Evolutionary conservation across 2,329 filamentous ascomycete genomes (phyloP).

Genomic region (Coniochaeta ligniaria): DNA sequence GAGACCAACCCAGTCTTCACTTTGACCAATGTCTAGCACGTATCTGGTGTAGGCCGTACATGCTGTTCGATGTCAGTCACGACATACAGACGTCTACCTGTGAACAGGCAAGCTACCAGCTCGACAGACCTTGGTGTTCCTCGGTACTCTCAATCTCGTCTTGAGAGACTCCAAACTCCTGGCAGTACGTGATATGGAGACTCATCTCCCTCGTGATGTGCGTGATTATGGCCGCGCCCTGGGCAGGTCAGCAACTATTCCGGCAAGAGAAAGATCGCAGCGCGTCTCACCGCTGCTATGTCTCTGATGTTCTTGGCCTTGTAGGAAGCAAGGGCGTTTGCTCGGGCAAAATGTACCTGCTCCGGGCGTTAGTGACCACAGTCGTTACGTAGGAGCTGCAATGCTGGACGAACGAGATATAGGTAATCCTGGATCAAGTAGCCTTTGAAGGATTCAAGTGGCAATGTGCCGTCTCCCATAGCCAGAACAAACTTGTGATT

Average conservation of each 20-base stretch:
- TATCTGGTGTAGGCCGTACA: conserved; percentile 50
- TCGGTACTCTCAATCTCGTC: conserved; percentile 65
- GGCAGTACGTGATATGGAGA: conserved; percentile 77
- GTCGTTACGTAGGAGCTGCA: neutral
- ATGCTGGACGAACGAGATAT: conserved; percentile 56
- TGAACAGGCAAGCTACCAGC: neutral
- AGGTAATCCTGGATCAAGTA: conserved; percentile 92
- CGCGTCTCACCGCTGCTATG: conserved; percentile 57
- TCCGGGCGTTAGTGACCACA: neutral
- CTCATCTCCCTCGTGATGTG: conserved; percentile 75
- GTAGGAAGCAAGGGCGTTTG: conserved; percentile 78
- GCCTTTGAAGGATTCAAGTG: conserved; percentile 70
- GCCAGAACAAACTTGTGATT: conserved; percentile 76
- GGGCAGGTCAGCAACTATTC: neutral
- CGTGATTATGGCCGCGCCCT: conserved; percentile 52
- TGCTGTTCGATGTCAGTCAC: conserved; percentile 17
- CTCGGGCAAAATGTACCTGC: conserved; percentile 78
- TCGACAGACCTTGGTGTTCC: conserved; percentile 61
- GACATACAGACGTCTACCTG: neutral
- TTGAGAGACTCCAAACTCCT: conserved; percentile 68
- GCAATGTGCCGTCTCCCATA: conserved; percentile 69
- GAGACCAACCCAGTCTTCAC: conserved; percentile 80
- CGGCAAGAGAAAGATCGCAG: neutral
- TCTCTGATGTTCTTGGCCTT: conserved; percentile 70
- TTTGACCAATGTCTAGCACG: conserved; percentile 81